Evolutionary conservation across 106 monocot species (phyloP).

Genomic region (Phalaenopsis equestris): DNA sequence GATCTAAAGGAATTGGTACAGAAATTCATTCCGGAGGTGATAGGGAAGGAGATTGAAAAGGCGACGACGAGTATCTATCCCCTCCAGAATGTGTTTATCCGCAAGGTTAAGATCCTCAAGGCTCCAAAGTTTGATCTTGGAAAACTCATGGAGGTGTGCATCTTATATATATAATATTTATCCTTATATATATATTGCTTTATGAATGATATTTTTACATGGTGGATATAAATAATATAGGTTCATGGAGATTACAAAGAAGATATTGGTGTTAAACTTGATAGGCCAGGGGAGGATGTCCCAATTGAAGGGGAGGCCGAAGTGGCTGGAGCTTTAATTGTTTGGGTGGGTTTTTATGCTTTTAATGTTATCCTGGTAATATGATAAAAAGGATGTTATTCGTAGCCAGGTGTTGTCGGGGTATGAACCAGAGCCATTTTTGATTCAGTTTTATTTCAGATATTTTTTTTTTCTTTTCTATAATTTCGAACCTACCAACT

Average conservation of each 20-base stretch:
- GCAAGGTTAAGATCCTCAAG: constrained; percentile 83
- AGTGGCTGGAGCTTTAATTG: constrained; percentile 6
- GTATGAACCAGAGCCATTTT: not conserved
- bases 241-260: constrained; percentile 18
- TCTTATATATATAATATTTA: not conserved
- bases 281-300: constrained; percentile 6
- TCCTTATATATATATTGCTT: too few species aligned
- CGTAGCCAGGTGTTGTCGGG: too few species aligned
- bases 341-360: not conserved
- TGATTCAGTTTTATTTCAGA: not conserved
- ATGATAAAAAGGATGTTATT: too few species aligned
- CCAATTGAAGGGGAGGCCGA: constrained; percentile 8
- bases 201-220: too few species aligned
- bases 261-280: constrained; percentile 10
- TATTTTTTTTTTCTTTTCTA: too few species aligned
- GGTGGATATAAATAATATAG: not conserved
- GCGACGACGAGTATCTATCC: constrained; percentile 71
- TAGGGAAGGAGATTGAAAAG: constrained; percentile 86
- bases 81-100: constrained; percentile 75
- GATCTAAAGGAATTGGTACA: constrained; percentile 71
- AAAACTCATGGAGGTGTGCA: constrained; percentile 77
- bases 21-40: constrained; percentile 77
- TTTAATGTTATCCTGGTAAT: too few species aligned
- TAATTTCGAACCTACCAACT: too few species aligned
- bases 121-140: constrained; percentile 85